Evolutionary conservation across 139 green algal genomes (phyloP), one percentile per base, ranked within the genome.

Genomic region (Nannochloris sp.): DNA sequence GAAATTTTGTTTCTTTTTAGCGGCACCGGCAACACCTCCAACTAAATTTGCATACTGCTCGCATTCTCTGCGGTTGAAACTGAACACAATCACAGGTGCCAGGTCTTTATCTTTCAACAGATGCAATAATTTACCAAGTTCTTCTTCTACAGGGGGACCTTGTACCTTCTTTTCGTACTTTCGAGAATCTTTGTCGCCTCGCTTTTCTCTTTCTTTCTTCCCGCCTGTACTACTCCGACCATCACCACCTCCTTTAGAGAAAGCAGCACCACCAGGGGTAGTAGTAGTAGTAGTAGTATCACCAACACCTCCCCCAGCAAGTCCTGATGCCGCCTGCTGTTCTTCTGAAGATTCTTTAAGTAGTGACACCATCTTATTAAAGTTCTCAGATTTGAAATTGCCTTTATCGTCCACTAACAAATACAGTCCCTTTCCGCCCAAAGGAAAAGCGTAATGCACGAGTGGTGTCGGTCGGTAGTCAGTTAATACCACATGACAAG

Each of bases 401-500:
- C 79, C 80, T 12, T 64, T 57, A 61, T 91, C 80, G 56, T 93
- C 85, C 54, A 86, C 71, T 44, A 95, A 82, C 65, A 92, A 67
- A 67, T 87, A 92, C 44, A 97, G 73, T 12, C 89, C 81, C 15
- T 71, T 76, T 37, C 83, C 85, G 54, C 88, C 92, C 12, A 65
- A 19, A 0, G 92, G 83, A 67, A 91, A 96, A 2, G 80, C 77
- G 69, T 95, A 98, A 80, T 99, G 93, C 73, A 92, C 82, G 54
- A 99, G 81, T 6, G 94, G 94, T 6, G 90, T 97, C 51, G 95
- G 95, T 19, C 94, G 75, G 78, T 91, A 90, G 65, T 96, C 86
- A 3, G 93, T 99, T 19, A 29, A 95, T 5, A 99, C 92, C 42
- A 98, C 92, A 67, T 99, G 94, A 70, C 85, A 95, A 30, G 92